Conservation (phyloP, 495 filamentous ascomycete genomes). For the Penicillium taxi region DNA sequence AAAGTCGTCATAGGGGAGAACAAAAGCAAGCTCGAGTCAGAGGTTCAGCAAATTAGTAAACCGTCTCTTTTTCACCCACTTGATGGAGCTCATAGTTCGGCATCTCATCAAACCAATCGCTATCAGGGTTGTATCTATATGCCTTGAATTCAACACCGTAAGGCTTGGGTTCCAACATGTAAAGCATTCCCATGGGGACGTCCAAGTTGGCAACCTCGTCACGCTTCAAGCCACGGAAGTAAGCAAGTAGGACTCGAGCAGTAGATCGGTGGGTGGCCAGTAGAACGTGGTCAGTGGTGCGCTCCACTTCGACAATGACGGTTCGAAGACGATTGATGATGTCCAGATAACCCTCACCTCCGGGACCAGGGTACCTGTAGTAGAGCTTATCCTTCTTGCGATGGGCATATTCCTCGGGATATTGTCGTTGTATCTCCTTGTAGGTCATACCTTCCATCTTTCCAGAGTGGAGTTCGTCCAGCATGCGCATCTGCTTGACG, state of each 20-base stretch:
- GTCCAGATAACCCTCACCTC: slow-evolving; percentile 92
- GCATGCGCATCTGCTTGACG: slow-evolving; percentile 95
- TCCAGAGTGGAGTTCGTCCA: slow-evolving; percentile 91
- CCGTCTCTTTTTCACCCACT: slow-evolving; percentile 21
- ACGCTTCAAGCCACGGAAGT: slow-evolving; percentile 84
- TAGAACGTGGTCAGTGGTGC: slow-evolving; percentile 90
- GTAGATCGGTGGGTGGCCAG: slow-evolving; percentile 86
- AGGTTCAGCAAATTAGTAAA: too few species aligned
- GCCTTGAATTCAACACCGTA: slow-evolving; percentile 96
- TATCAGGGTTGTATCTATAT: slow-evolving; percentile 72
- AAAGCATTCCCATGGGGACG: slow-evolving; percentile 84
- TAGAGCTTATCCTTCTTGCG: slow-evolving; percentile 76
- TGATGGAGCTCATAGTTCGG: slow-evolving; percentile 65
- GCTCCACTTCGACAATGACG: slow-evolving; percentile 93
- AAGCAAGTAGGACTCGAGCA: slow-evolving; percentile 84
- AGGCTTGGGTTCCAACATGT: slow-evolving; percentile 91
- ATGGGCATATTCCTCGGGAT: slow-evolving; percentile 67
- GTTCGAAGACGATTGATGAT: slow-evolving; percentile 92
- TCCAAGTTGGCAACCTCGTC: slow-evolving; percentile 90
- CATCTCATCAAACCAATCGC: slow-evolving; percentile 72
- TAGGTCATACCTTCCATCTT: slow-evolving; percentile 93
- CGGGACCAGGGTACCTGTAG: slow-evolving; percentile 90
- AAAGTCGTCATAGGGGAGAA: too few species aligned
- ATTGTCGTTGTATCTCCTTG: slow-evolving; percentile 67
- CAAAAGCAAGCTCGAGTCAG: too few species aligned